Evolutionary conservation across 192 early-diverging fungal genomes (phyloP), one percentile per base, ranked within the genome.

Genomic region (Coemansia sp.): DNA sequence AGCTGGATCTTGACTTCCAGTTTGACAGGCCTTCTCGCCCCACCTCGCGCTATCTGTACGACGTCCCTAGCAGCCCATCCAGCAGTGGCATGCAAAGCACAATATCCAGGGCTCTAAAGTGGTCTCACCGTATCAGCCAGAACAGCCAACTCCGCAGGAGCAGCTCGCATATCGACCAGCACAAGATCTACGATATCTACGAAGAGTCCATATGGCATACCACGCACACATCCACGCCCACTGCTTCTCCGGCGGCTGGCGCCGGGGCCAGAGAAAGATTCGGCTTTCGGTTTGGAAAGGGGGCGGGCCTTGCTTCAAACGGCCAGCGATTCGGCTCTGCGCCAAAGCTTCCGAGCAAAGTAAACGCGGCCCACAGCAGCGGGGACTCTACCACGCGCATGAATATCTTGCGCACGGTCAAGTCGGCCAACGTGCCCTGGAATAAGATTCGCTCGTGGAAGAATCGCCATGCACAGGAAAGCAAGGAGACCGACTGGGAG

Each of bases 131-230:
- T 25, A 45, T 77, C 35, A 57, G 59, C 33, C 62, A 69, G 2
- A 50, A 23, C 28, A 27, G 59, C 0, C 60, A 64, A 1, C 51
- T 24, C 18, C 59, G 65, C 0, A 49, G 60, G 22, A 60, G 53
- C 16, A 67, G 64, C 48, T 58, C 59, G 19, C 55, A 67, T 10
- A 24, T 71, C 6, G 65, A 71, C 31, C 75, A 78, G 51, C 60
- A 78, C 65, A 78, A 71, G 59, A 78, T 78, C 19, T 78, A 78
- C 55, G 69, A 71, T 47, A 78, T 78, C 31, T 78, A 78, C 58
- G 69, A 71, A 45, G 75, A 78, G 58, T 71, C 75, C 1, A 56
- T 71, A 22, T 78, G 75, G 75, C 75, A 78, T 54, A 57, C 55
- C 23, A 54, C 46, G 12, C 56, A 43, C 28, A 65, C 58, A 7